Conservation (phyloP, 495 filamentous ascomycete genomes). For the Neurospora sp. region DNA sequence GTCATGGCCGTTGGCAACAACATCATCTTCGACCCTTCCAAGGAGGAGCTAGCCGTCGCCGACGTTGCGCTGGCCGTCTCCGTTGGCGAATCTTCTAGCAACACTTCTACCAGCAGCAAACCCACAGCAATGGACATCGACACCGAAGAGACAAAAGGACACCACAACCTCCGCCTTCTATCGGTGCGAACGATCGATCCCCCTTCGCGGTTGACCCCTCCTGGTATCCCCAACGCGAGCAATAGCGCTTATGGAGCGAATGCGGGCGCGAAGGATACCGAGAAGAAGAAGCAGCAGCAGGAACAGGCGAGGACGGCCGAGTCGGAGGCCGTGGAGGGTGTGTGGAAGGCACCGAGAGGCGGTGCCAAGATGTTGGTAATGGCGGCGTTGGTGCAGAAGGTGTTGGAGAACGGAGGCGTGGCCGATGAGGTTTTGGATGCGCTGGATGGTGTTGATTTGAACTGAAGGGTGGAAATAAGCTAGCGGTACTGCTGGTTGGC, state of each 20-base stretch:
- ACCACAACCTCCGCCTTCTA: conserved; percentile 32
- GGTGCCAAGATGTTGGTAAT: conserved; percentile 63
- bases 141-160: neutral
- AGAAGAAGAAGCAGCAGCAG: conserved; percentile 30
- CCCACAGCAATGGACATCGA: conserved; percentile 13
- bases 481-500: too few relatives aligned
- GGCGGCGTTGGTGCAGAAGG: conserved; percentile 54
- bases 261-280: conserved; percentile 18
- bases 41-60: conserved; percentile 85
- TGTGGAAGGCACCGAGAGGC: conserved; percentile 70
- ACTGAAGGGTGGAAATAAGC: conserved; percentile 9
- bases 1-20: conserved; percentile 79
- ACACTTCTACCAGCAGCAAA: conserved; percentile 13
- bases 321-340: conserved; percentile 52
- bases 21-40: conserved; percentile 85
- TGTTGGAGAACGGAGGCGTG: conserved; percentile 60
- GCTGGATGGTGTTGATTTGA: conserved; percentile 52
- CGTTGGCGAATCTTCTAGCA: conserved; percentile 30
- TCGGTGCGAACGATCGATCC: conserved; percentile 63
- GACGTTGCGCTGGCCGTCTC: conserved; percentile 79
- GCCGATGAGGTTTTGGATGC: conserved; percentile 77
- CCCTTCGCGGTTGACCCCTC: conserved; percentile 48
- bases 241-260: conserved; percentile 51
- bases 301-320: conserved; percentile 34
- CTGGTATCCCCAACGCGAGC: conserved; percentile 55